Conservation (phyloP, 495 filamentous ascomycete species). For the Penicillium coffeae region DNA sequence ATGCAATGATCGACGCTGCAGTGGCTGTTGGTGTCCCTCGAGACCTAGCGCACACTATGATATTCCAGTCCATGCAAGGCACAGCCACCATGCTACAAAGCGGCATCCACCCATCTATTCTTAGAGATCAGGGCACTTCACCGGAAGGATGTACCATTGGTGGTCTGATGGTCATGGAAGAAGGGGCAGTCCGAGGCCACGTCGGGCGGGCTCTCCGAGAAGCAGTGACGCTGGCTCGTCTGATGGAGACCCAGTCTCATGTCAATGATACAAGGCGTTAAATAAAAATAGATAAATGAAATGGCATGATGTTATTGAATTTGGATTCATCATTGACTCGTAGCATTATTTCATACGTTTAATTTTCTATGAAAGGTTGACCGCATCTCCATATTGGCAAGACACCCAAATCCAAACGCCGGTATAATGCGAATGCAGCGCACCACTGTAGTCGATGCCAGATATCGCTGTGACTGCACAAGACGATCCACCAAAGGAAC, state of each 20-base stretch:
- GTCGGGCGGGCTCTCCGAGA: conserved; percentile 39
- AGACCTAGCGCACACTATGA: conserved; percentile 36
- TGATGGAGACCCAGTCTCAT: conserved; percentile 32
- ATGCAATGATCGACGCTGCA: conserved; percentile 41
- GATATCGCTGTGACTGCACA: conserved; percentile 19
- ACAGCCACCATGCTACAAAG: conserved; percentile 36
- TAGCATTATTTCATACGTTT: conserved; percentile 5
- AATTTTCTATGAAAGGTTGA: conserved; percentile 19
- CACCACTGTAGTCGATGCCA: conserved; percentile 24
- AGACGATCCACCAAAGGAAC: conserved; percentile 20
- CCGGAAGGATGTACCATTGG: conserved; percentile 45
- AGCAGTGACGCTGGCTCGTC: conserved; percentile 37
- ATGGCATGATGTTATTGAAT: background rate
- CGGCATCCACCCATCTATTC: conserved; percentile 34
- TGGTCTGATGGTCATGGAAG: conserved; percentile 43
- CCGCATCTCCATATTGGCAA: conserved; percentile 29
- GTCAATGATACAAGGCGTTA: conserved; percentile 40
- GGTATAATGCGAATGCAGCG: conserved; percentile 34
- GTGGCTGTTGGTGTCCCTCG: conserved; percentile 42
- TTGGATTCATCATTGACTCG: background rate
- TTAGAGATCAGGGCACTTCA: conserved; percentile 40
- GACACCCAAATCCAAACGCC: conserved; percentile 33
- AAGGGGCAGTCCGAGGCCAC: conserved; percentile 36
- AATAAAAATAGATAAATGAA: background rate
- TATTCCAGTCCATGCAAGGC: conserved; percentile 38